Evolutionary conservation across 208 protist genomes (phyloP), one percentile per base, ranked within the genome.

Genomic region (Herpetomonas muscarum): DNA sequence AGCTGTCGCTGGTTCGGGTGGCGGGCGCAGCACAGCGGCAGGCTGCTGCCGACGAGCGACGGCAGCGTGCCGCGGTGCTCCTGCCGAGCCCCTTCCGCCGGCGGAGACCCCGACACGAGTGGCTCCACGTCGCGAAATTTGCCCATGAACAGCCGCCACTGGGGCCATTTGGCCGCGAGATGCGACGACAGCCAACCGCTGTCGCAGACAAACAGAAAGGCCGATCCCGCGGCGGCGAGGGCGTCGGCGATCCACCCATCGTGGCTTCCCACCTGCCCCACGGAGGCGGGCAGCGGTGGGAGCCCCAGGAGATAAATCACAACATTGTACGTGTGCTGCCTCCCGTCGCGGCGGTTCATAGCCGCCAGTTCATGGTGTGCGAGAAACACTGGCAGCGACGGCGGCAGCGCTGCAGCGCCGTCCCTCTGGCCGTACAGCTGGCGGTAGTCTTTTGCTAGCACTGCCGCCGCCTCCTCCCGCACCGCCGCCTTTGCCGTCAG

Each of bases 1-100:
- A 91, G 50, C 60, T 89, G 85, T 10, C 75, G 71, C 63, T 92
- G 81, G n/a, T 78, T 65, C 10, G 77, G 73, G 68, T 95, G 88
- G 9, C 48, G 56, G 30, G 72, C 62, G 61, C 88, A 95, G 62
- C 85, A 95, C 2, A 95, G 63, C 0, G 88, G 85, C 36, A 95
- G 65, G 13, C 65, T 60, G 6, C 65, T 54, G 25, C 85, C 85
- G 3, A 87, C 70, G 21, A 95, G 62, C 2, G 74, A 81, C 3
- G 84, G 76, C 21, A 94, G 74, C 22, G 71, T 29, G 46, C 48
- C 46, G 34, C 22, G 59, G 48, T 15, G 49, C 49, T 13, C 48
- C 55, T 0, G 32, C 51, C 36, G 46, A 32, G 19, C 61, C 58
- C 17, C 39, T 2, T 15, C 24, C 4, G 44, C 19, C 22, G 30